These are phyloP conservation scores for Trichoderma atroviride DNA, from an alignment of 2,329 filamentous ascomycete genomes.

Conservation along the genomic window DNA sequence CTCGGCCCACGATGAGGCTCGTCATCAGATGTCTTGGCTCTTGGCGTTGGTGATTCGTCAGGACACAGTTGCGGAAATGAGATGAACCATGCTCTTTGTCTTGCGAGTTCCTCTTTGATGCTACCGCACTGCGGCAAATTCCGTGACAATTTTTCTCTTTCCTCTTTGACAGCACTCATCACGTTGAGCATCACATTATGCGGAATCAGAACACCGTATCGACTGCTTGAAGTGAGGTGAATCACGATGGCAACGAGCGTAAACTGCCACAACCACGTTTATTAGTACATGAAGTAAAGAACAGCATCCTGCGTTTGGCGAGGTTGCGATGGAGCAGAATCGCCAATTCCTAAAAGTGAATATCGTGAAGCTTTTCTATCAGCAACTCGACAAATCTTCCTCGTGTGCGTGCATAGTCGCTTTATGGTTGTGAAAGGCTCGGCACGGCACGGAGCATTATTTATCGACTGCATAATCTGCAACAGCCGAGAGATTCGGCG, in stretches of 20 bases:
- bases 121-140: not conserved
- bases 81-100: not conserved
- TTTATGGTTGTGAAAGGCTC: not conserved
- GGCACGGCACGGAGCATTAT: not conserved
- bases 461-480: not conserved
- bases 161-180: not conserved
- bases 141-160: not conserved
- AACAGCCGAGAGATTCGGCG: not conserved
- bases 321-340: not conserved
- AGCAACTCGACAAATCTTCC: not conserved
- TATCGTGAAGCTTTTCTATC: not conserved
- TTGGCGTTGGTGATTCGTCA: not conserved
- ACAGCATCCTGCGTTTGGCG: not conserved
- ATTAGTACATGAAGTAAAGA: not conserved
- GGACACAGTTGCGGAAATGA: not conserved
- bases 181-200: not conserved
- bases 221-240: not conserved
- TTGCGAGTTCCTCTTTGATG: not conserved
- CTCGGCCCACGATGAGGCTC: slow-evolving; percentile 14
- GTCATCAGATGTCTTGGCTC: slow-evolving; percentile 4
- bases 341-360: not conserved
- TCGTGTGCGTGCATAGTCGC: not conserved
- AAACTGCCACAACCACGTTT: not conserved
- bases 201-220: not conserved
- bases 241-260: not conserved